Evolutionary conservation across 2,329 filamentous ascomycete species (phyloP), one percentile per base, ranked within the genome.

Genomic region (Alternaria sp.): DNA sequence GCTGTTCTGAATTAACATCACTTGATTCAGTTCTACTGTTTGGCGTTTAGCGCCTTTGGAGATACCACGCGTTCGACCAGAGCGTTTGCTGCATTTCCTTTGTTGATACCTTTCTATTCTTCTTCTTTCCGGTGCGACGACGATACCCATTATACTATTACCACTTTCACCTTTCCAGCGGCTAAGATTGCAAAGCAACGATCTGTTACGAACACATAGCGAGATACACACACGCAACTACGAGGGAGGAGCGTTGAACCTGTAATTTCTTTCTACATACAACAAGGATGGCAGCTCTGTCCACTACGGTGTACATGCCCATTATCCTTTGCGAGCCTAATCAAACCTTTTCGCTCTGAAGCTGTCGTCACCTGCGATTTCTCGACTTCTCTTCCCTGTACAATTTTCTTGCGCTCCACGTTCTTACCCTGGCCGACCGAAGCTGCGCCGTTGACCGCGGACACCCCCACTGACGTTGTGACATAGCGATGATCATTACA

Each of bases 101-200:
- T 54, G 49, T 62, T 43, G 50, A 51, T 59, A 62, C 40, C 66
- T 65, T 66, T 68, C 57, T 66, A 68, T 56, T 66, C 62, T 59
- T 60, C 64, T 66, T 56, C 50, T 59, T 66, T 69, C 59, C 58
- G 69, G 70, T 69, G 71, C 67, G 66, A 70, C 64, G 62, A 77
- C 73, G 75, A 78, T 78, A 78, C 75, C 75, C 75, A 78, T 75
- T 76, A 72, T 69, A 73, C 68, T 65, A 69, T 65, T 70, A 65
- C 59, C 62, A 57, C 20, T 52, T 65, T 60, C 62, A 65, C 57
- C 38, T 60, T 72, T 65, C 49, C 54, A 67, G 65, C 62, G 66
- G 68, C 61, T 63, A 67, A 69, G 64, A 71, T 66, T 70, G 68
- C 63, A 60, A 66, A 63, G 65, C 64, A 64, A 69, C 60, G 61